Conservation (phyloP, 2,329 filamentous ascomycete genomes). For the Zasmidium citrigriseum region DNA sequence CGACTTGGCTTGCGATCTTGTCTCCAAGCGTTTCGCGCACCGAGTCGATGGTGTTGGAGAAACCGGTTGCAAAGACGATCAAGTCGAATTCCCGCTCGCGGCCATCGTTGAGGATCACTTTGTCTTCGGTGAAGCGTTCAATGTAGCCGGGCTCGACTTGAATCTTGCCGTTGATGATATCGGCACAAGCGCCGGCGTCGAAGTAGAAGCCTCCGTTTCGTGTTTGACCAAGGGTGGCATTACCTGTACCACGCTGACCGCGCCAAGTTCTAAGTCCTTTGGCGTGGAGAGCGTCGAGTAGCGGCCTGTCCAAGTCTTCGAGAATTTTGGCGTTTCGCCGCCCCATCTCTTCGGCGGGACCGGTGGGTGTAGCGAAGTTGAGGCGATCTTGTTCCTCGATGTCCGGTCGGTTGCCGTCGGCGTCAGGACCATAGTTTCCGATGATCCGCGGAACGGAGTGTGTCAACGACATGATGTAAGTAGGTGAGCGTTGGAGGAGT, state of each 20-base stretch:
- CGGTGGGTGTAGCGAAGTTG: too few species aligned
- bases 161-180: conserved; percentile 48
- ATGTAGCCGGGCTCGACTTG: conserved; percentile 45
- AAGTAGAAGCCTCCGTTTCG: conserved; percentile 50
- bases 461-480: conserved; percentile 32
- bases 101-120: conserved; percentile 46
- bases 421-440: too few species aligned
- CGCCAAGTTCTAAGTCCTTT: too few species aligned
- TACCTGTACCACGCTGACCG: too few species aligned
- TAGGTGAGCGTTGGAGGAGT: conserved; percentile 46
- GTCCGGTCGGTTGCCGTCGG: too few species aligned
- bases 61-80: conserved; percentile 50
- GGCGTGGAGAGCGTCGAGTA: too few species aligned
- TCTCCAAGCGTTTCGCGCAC: conserved; percentile 42
- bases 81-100: conserved; percentile 45
- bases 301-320: conserved; percentile 37
- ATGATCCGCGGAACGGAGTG: too few species aligned
- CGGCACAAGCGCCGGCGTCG: conserved; percentile 45
- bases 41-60: conserved; percentile 43
- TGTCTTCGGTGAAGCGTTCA: conserved; percentile 38
- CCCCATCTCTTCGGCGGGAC: conserved; percentile 8
- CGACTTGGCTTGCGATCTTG: conserved; percentile 40
- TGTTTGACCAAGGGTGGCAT: conserved; percentile 38
- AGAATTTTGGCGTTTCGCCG: conserved; percentile 36
- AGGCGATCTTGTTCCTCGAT: too few species aligned